These are phyloP conservation scores for Metarhizium sp. DNA, from an alignment of 2,329 filamentous ascomycete genomes.

Conservation along the genomic window DNA sequence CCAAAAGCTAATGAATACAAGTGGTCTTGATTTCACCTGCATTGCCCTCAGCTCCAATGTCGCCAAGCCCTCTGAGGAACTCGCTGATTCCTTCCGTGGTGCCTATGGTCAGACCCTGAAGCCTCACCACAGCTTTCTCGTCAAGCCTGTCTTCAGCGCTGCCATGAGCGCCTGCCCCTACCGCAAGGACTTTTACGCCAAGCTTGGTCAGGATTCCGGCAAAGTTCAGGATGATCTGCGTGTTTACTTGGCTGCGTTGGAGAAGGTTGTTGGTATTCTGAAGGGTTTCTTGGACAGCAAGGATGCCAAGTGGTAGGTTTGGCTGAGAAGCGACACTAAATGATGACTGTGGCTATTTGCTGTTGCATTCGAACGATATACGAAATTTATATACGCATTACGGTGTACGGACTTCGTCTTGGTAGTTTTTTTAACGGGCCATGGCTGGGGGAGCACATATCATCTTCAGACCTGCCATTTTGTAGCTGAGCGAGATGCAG, in stretches of 20 bases:
- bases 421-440: not conserved
- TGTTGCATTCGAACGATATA: not conserved
- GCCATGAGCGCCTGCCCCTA: constrained; percentile 93
- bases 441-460: not conserved
- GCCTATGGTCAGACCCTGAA: constrained; percentile 85
- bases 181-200: constrained; percentile 84
- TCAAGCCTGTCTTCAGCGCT: constrained; percentile 87
- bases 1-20: constrained; percentile 24
- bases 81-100: constrained; percentile 74
- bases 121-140: constrained; percentile 77
- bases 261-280: constrained; percentile 71
- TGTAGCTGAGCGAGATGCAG: not conserved
- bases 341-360: not conserved
- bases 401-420: not conserved
- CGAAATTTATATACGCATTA: not conserved
- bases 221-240: constrained; percentile 57
- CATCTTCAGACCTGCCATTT: not conserved
- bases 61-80: constrained; percentile 58
- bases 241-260: constrained; percentile 66
- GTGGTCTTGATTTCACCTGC: constrained; percentile 88
- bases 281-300: constrained; percentile 46
- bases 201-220: constrained; percentile 61
- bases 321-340: not conserved
- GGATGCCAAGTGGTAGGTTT: constrained; percentile 47
- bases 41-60: constrained; percentile 74